Evolutionary conservation across 1,284 basidiomycete genomes (phyloP).

Genomic region (Apiotrichum domesticum): DNA sequence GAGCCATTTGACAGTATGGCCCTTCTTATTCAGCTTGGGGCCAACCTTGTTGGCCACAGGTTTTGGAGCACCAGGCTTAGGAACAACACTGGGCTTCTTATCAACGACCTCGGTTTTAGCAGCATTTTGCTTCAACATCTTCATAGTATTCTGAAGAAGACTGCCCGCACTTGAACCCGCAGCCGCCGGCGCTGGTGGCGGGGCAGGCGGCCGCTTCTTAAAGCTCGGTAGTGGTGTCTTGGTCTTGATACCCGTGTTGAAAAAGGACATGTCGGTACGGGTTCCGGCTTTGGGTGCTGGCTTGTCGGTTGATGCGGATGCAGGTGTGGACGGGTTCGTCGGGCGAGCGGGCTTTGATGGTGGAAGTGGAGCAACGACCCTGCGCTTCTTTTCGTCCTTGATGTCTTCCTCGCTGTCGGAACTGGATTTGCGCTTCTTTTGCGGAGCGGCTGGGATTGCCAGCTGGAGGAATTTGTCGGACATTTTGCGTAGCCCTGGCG

Average conservation of each 20-base stretch:
- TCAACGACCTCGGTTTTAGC: background rate
- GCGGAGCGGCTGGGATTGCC: too few relatives aligned
- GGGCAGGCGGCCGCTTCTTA: conserved; percentile 17
- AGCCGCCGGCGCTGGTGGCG: background rate
- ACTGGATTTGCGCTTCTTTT: conserved; percentile 7
- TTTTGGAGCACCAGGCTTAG: background rate
- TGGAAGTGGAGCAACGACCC: background rate
- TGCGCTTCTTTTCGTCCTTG: conserved; percentile 21
- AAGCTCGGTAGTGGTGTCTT: conserved; percentile 22
- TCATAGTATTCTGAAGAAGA: conserved; percentile 9
- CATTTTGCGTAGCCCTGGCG: conserved; percentile 18
- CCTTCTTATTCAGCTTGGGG: conserved; percentile 33
- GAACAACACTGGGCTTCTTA: background rate
- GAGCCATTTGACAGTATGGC: conserved; percentile 28
- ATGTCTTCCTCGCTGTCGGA: background rate
- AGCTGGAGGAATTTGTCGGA: conserved; percentile 18
- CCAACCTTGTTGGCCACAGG: background rate
- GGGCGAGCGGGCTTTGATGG: background rate
- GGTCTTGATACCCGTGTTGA: conserved; percentile 18
- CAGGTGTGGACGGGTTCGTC: too few relatives aligned
- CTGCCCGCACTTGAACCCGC: background rate
- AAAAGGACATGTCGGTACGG: conserved; percentile 32
- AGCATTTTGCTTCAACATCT: conserved; percentile 11
- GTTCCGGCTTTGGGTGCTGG: background rate
- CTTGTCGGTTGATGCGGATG: background rate